phyloP scores from a whole-genome alignment of 2,329 filamentous ascomycete species.

The Fusarium sterilihyphosum region DNA sequence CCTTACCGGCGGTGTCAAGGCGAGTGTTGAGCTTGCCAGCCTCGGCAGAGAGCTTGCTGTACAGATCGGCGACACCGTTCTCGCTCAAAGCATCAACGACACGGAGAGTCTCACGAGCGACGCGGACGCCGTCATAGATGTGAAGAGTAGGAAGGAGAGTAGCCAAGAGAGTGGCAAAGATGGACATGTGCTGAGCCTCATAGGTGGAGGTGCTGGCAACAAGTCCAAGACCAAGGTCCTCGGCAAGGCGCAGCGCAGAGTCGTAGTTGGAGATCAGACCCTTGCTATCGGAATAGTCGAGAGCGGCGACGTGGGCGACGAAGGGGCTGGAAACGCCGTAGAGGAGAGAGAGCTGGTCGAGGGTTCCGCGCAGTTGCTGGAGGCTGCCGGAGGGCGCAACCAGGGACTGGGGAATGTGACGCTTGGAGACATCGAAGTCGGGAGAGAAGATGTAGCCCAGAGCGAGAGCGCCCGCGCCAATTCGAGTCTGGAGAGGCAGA shows the following conservation, averaged over 20 bases:
- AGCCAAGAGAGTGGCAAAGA: slow-evolving; percentile 86
- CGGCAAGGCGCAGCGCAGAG: slow-evolving; percentile 79
- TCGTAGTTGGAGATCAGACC: slow-evolving; percentile 90
- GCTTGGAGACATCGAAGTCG: slow-evolving; percentile 92
- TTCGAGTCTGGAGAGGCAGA: slow-evolving; percentile 83
- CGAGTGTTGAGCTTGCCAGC: slow-evolving; percentile 73
- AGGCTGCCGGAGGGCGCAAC: slow-evolving; percentile 87
- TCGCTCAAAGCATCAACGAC: slow-evolving; percentile 85
- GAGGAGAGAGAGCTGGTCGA: slow-evolving; percentile 91
- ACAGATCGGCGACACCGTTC: slow-evolving; percentile 73
- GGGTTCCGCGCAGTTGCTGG: slow-evolving; percentile 79
- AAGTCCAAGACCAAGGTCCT: slow-evolving; percentile 89
- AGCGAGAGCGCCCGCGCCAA: slow-evolving; percentile 89
- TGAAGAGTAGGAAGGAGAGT: slow-evolving; percentile 84
- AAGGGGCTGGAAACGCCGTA: slow-evolving; percentile 94
- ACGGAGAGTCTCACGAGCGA: slow-evolving; percentile 83
- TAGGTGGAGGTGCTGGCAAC: slow-evolving; percentile 87
- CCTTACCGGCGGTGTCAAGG: slow-evolving; percentile 76
- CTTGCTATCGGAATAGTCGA: slow-evolving; percentile 77
- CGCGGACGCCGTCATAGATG: slow-evolving; percentile 86
- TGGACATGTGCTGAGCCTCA: slow-evolving; percentile 93
- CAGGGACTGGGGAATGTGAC: slow-evolving; percentile 90
- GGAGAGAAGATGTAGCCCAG: slow-evolving; percentile 98
- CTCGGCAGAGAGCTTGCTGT: slow-evolving; percentile 72
- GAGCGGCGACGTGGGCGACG: slow-evolving; percentile 89